Percentiles rank a stretch among this genome's conserved stretches.
These are phyloP conservation scores for Cordyceps tenuipes DNA, from an alignment of 2,329 filamentous ascomycete genomes.

Conservation along the genomic window DNA sequence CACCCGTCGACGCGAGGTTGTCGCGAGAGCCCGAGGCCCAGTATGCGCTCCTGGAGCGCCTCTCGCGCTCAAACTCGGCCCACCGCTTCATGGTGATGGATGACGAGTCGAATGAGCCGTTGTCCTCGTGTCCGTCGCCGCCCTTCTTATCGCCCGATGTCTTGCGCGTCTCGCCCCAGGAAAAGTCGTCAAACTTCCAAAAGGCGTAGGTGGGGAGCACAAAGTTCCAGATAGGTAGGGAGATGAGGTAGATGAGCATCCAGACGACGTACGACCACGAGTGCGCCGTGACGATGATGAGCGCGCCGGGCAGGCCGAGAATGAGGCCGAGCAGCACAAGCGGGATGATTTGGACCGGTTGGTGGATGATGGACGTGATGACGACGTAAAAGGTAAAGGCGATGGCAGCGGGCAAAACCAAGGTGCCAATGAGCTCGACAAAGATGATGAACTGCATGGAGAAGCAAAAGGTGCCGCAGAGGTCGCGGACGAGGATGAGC, in stretches of 20 bases:
- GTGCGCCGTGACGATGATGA: slow-evolving; percentile 91
- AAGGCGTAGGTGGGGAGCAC: slow-evolving; percentile 88
- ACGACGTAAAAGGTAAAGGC: slow-evolving; percentile 97
- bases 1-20: slow-evolving; percentile 33
- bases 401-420: slow-evolving; percentile 92
- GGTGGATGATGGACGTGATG: slow-evolving; percentile 73
- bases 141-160: slow-evolving; percentile 66
- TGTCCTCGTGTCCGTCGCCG: slow-evolving; percentile 74
- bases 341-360: slow-evolving; percentile 76
- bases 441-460: slow-evolving; percentile 99
- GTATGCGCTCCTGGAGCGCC: slow-evolving; percentile 41
- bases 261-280: slow-evolving; percentile 85
- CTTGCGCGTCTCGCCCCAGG: slow-evolving; percentile 96
- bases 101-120: slow-evolving; percentile 95
- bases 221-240: slow-evolving; percentile 96
- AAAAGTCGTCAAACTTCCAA: slow-evolving; percentile 99
- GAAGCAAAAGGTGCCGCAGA: slow-evolving; percentile 98
- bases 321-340: slow-evolving; percentile 83
- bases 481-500: slow-evolving; percentile 84
- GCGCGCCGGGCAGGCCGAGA: slow-evolving; percentile 81
- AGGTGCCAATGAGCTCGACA: slow-evolving; percentile 86
- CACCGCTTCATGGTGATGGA: slow-evolving; percentile 99
- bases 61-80: slow-evolving; percentile 82
- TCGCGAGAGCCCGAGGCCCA: slow-evolving; percentile 42
- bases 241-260: slow-evolving; percentile 94